Evolutionary conservation across 805 yeast genomes (phyloP).

Genomic region (Sugiyamaella marilandica): DNA sequence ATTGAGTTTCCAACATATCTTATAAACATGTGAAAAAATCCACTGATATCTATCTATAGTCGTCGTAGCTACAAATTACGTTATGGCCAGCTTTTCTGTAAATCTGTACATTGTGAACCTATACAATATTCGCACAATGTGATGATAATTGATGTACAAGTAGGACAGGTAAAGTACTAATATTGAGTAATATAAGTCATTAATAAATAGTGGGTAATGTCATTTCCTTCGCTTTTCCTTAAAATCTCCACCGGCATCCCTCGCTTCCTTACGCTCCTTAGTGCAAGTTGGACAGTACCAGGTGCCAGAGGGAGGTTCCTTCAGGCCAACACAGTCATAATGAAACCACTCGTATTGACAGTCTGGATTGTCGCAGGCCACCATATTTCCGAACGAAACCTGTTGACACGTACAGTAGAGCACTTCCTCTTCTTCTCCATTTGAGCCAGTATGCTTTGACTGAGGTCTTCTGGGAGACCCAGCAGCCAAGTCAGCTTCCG

Average conservation of each 20-base stretch:
- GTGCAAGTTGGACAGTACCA: constrained; percentile 93
- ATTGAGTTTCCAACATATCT: constrained; percentile 4
- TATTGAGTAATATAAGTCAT: no score
- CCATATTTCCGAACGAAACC: constrained; percentile 93
- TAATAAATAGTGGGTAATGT: no score
- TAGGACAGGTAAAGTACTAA: no score
- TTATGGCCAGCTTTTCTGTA: no score
- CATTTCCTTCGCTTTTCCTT: constrained; percentile 18
- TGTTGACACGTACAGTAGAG: constrained; percentile 89
- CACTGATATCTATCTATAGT: no score
- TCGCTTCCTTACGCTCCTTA: constrained; percentile 26
- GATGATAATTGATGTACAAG: no score
- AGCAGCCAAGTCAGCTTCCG: background rate
- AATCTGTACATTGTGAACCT: no score
- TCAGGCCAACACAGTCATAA: constrained; percentile 87
- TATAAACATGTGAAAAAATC: background rate
- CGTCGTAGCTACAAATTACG: no score
- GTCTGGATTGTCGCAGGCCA: constrained; percentile 87
- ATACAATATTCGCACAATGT: no score
- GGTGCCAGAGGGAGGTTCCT: constrained; percentile 82
- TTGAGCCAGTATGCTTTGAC: background rate
- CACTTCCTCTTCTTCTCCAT: constrained; percentile 52
- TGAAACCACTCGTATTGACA: constrained; percentile 96
- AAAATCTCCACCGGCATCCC: constrained; percentile 20
- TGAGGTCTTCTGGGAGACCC: background rate